Evolutionary conservation across 176 grass and related monocot species (phyloP).

Genomic region (Paspalum vaginatum): DNA sequence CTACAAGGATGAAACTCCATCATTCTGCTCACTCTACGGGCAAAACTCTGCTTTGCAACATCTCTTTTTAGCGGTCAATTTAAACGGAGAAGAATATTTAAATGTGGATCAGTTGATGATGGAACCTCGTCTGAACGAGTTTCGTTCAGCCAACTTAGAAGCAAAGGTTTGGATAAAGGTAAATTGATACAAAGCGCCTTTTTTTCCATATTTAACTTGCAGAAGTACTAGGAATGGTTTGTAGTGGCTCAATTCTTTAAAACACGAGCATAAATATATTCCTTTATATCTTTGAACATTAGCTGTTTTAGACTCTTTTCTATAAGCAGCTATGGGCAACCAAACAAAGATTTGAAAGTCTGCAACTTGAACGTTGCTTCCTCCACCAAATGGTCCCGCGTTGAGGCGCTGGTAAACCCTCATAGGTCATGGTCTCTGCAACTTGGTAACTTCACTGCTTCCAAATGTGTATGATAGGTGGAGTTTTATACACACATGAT

Average conservation of each 20-base stretch:
- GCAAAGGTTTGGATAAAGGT: slow-evolving; percentile 1
- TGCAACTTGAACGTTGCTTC: slow-evolving; percentile 34
- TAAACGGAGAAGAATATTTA: slow-evolving; percentile 17
- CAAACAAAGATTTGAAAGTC: slow-evolving; percentile 22
- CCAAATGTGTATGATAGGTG: slow-evolving; percentile 7
- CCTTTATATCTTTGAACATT: neutral
- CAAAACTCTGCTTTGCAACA: slow-evolving; percentile 23
- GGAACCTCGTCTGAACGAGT: slow-evolving; percentile 17
- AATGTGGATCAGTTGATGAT: neutral
- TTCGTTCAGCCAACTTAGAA: slow-evolving; percentile 27
- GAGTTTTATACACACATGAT: neutral
- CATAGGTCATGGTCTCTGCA: slow-evolving; percentile 12
- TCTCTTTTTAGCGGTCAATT: slow-evolving; percentile 5
- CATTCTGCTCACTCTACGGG: neutral
- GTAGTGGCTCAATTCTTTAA: slow-evolving; percentile 29
- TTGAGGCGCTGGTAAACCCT: slow-evolving; percentile 3
- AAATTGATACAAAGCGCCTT: slow-evolving; percentile 35
- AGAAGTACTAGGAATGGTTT: slow-evolving; percentile 3
- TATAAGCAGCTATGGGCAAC: slow-evolving; percentile 26
- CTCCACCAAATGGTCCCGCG: slow-evolving; percentile 22
- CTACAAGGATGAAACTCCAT: neutral
- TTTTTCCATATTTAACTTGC: slow-evolving; percentile 36
- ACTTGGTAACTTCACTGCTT: slow-evolving; percentile 15
- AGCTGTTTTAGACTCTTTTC: slow-evolving; percentile 43
- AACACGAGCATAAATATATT: neutral